Evolutionary conservation across 2,329 filamentous ascomycete genomes (phyloP), one percentile per base, ranked within the genome.

Genomic region (Eurotiales sp.): DNA sequence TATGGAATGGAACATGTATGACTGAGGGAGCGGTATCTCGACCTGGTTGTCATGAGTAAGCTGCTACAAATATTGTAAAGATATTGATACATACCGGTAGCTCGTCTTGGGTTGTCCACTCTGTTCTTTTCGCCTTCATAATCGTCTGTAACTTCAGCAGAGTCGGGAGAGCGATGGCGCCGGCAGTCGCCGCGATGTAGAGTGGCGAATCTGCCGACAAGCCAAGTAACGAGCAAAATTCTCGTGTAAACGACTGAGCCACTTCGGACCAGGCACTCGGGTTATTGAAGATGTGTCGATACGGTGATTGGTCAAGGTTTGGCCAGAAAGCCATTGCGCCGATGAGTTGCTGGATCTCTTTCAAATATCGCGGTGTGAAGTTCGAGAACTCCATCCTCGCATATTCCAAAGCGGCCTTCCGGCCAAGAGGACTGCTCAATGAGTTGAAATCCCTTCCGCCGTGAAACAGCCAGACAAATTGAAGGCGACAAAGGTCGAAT

Each of bases 101-200:
- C 69, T 99, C 93, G 63, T 93, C 85, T 55, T 87, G 82, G 4
- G 89, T 91, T 0, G 91, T 96, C 93, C 93, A 99, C 69, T 95
- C 91, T 0, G 92, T 95, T 56, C 88, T 85, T 70, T 92, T 91
- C 60, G 90, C 85, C 61, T 87, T 87, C 77, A 95, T 91, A 64
- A 93, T 91, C 3, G 81, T 84, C 53, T 90, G 88, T 64, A 95
- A 85, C 70, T 97, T 99, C 60, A 95, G 79, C 3, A 97, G 78
- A 12, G 87, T 88, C 0, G 93, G 93, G 0, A 99, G 77, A 0
- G 93, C 92, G 45, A 99, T 93, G 8, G 90, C 86, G 41, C 93
- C 93, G 1, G 93, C 93, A 10, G 92, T 97, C 2, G 88, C 87
- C 43, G 93, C 91, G 23, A 96, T 84, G 67, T 96, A 96, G 10